A percentile compares a stretch with the other conserved stretches of the same genome.
phyloP scores from a whole-genome alignment of 2,329 filamentous ascomycete genomes.

The Pezizomycotina sp. region DNA sequence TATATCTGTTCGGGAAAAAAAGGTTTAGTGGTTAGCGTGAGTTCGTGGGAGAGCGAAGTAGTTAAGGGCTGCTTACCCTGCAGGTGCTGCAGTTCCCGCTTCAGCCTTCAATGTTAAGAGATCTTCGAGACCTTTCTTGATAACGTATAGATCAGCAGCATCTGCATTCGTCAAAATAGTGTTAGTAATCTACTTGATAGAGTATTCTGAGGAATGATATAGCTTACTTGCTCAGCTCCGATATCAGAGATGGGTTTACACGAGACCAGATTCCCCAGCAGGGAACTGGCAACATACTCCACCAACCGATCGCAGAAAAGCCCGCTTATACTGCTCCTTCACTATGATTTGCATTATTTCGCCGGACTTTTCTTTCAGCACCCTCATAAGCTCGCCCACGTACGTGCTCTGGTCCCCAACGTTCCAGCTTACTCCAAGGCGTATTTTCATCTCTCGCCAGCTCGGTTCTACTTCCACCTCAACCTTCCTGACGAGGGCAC shows the following conservation, averaged over 20 bases:
- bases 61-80: conserved; percentile 29
- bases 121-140: conserved; percentile 62
- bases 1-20: conserved; percentile 43
- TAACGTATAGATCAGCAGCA: conserved; percentile 91
- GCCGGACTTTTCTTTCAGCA: conserved; percentile 52
- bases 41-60: neutral
- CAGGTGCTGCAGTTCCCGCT: conserved; percentile 40
- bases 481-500: conserved; percentile 67
- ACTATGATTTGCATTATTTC: conserved; percentile 63
- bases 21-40: conserved; percentile 12
- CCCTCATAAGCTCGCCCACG: conserved; percentile 61
- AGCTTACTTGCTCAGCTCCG: conserved; percentile 66
- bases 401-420: conserved; percentile 91
- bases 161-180: conserved; percentile 38
- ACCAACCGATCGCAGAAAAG: conserved; percentile 94
- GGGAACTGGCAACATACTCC: conserved; percentile 63
- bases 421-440: conserved; percentile 90
- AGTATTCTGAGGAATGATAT: neutral
- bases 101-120: conserved; percentile 47
- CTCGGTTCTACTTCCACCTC: conserved; percentile 67
- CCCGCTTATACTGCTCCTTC: conserved; percentile 85
- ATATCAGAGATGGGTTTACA: conserved; percentile 85
- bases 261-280: conserved; percentile 65
- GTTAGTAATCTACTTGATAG: conserved; percentile 18
- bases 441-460: conserved; percentile 94